Evolutionary conservation across 805 yeast species (phyloP).

Genomic region (Komagataella mondaviorum): DNA sequence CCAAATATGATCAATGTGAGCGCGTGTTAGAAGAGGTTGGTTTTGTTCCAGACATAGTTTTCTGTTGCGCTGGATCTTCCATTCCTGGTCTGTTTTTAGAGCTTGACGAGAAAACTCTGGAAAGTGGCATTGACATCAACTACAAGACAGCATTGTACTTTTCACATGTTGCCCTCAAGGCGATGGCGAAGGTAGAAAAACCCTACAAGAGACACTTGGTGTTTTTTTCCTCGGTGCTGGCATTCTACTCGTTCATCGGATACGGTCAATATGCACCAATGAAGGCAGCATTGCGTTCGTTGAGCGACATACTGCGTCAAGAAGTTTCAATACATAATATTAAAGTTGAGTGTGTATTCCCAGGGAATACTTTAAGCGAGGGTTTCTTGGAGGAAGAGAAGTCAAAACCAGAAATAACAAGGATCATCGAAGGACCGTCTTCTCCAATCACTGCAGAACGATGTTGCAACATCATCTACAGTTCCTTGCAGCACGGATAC

Average conservation of each 20-base stretch:
- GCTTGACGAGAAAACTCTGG: slow-evolving; percentile 41
- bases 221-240: slow-evolving; percentile 63
- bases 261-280: slow-evolving; percentile 84
- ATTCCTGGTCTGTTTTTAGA: slow-evolving; percentile 70
- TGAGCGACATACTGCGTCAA: slow-evolving; percentile 70
- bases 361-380: slow-evolving; percentile 85
- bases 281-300: slow-evolving; percentile 68
- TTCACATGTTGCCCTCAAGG: slow-evolving; percentile 48
- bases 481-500: slow-evolving; percentile 46
- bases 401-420: slow-evolving; percentile 80
- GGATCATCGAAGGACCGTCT: slow-evolving; percentile 75
- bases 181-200: slow-evolving; percentile 10
- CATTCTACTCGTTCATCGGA: slow-evolving; percentile 83
- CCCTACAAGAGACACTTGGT: slow-evolving; percentile 33
- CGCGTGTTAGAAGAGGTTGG: slow-evolving; percentile 25
- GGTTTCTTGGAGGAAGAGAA: slow-evolving; percentile 72
- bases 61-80: slow-evolving; percentile 85
- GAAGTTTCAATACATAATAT: slow-evolving; percentile 60
- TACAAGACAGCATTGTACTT: slow-evolving; percentile 63
- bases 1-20: slow-evolving; percentile 37
- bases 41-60: slow-evolving; percentile 50
- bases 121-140: slow-evolving; percentile 49
- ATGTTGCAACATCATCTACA: slow-evolving; percentile 51
- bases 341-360: slow-evolving; percentile 61
- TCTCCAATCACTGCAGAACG: slow-evolving; percentile 49